phyloP scores from a whole-genome alignment of 768 basidiomycete genomes.

The Heimioporus sp. region DNA sequence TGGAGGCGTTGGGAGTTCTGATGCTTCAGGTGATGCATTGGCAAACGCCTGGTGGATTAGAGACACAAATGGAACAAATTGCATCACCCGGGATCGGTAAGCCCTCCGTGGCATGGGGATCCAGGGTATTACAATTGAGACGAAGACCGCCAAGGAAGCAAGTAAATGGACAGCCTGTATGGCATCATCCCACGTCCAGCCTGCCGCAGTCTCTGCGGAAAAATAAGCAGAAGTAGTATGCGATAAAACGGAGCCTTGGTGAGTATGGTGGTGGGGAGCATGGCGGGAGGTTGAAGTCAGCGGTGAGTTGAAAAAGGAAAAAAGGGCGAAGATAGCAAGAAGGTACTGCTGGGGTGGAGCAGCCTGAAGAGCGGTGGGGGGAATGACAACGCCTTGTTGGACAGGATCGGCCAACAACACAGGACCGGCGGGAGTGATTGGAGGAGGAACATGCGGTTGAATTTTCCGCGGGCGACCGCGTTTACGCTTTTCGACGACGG shows the following conservation, averaged over 20 bases:
- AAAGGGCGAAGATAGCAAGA: slow-evolving; percentile 78
- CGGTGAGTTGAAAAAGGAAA: slow-evolving; percentile 83
- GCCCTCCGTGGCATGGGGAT: slow-evolving; percentile 30
- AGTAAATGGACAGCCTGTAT: slow-evolving; percentile 65
- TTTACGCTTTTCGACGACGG: slow-evolving; percentile 72
- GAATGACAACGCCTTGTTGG: slow-evolving; percentile 13
- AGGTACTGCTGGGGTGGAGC: slow-evolving; percentile 58
- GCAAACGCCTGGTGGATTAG: slow-evolving; percentile 4
- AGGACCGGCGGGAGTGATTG: slow-evolving; percentile 25
- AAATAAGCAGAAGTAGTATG: slow-evolving; percentile 25
- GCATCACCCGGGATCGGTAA: slow-evolving; percentile 22
- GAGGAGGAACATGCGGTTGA: slow-evolving; percentile 43
- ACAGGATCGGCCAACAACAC: slow-evolving; percentile 14
- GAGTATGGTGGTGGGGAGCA: slow-evolving; percentile 40
- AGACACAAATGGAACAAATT: slow-evolving; percentile 25
- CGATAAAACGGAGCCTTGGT: slow-evolving; percentile 58
- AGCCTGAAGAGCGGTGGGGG: slow-evolving; percentile 11
- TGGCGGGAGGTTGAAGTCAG: slow-evolving; percentile 43
- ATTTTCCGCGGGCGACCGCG: slow-evolving; percentile 80
- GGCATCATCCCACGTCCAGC: slow-evolving; percentile 50
- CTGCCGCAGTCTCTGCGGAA: slow-evolving; percentile 13
- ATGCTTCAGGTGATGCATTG: background rate
- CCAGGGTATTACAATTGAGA: slow-evolving; percentile 52
- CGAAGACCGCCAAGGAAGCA: slow-evolving; percentile 61
- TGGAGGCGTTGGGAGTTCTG: slow-evolving; percentile 29